Evolutionary conservation across 1,139 yeast genomes (phyloP).

Genomic region (Geotrichum candidum): DNA sequence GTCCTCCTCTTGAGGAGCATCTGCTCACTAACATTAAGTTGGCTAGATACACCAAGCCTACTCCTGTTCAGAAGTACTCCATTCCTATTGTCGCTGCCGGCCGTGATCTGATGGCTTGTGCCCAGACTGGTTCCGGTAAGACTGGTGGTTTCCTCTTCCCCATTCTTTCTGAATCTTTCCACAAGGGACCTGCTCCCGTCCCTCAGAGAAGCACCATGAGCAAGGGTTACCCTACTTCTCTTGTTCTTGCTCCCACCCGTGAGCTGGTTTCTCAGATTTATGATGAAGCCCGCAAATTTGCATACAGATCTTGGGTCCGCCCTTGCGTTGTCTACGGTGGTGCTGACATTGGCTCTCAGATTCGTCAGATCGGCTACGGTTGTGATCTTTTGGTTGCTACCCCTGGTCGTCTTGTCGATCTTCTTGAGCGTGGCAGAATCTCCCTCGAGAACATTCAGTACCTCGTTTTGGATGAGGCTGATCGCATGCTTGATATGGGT

Average conservation of each 20-base stretch:
- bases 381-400: conserved; percentile 96
- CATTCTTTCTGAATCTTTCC: conserved; percentile 84
- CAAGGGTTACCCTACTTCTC: conserved; percentile 89
- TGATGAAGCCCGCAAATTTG: conserved; percentile 92
- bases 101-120: conserved; percentile 99
- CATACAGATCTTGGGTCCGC: conserved; percentile 97
- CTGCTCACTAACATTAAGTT: conserved; percentile 79
- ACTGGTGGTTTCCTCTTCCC: conserved; percentile 99
- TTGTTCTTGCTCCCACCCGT: conserved; percentile 97
- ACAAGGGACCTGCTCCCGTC: conserved; percentile 73
- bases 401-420: conserved; percentile 97
- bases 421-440: conserved; percentile 89
- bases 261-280: conserved; percentile 94
- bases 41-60: conserved; percentile 91
- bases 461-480: conserved; percentile 96
- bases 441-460: conserved; percentile 86
- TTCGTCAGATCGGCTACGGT: conserved; percentile 85
- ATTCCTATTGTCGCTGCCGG: conserved; percentile 94
- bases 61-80: conserved; percentile 98
- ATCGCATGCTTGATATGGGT: conserved; percentile 99
- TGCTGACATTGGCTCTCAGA: conserved; percentile 84
- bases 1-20: conserved; percentile 87
- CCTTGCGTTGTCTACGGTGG: conserved; percentile 98
- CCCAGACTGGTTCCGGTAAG: conserved; percentile 99
- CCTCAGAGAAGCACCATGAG: conserved; percentile 41